Base-by-base conservation (phyloP, 345 rosid genomes). In the Geranium rotundifolium region DNA sequence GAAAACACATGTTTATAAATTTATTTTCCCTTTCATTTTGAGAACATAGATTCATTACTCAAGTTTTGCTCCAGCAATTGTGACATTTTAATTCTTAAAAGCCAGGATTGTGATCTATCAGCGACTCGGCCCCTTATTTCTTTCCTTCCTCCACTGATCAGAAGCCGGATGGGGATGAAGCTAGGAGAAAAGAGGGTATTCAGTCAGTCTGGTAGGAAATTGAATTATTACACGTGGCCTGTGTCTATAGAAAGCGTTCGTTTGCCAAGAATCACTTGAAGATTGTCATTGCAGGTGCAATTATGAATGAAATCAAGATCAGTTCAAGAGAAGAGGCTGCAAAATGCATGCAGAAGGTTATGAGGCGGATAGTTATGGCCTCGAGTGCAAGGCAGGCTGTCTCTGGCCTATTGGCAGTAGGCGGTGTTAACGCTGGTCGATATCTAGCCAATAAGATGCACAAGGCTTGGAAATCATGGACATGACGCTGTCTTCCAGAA, bases 341-440 rank as follows among this genome's bases (percentile, higher is more conserved):
- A 17, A 80, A 69, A 64, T 80, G 87, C 72, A 73, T 87, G 91
- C 85, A 78, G 81, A 85, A 67, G 57, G 80, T 82, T 20, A 17
- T 89, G 59, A 70, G 72, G 69, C 73, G 83, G 65, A 76, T 74
- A 1, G 98, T 87, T 23, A 85, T 83, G 93, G 69, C 78, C 67
- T 92, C 97, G 7, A 89, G 98, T 61, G 86, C 72, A 39, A 85
- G 95, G 75, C 98, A 92, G 73, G 93, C 95, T 1, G 73, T 85
- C 60, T 89, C 90, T n/a, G 93, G 98, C 66, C 60, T 92, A 55
- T 67, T 89, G 67, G 79, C 85, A 39, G 80, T 76, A 17, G 96
- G 95, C 17, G 84, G 88, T 30, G 60, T 84, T 61, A 83, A 80
- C 63, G 89, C 87, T 18, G 77, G 75, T 19, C 71, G 79, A 62